Conservation (phyloP, 352 stramenopile species). For the Phytopythium sindhum region DNA sequence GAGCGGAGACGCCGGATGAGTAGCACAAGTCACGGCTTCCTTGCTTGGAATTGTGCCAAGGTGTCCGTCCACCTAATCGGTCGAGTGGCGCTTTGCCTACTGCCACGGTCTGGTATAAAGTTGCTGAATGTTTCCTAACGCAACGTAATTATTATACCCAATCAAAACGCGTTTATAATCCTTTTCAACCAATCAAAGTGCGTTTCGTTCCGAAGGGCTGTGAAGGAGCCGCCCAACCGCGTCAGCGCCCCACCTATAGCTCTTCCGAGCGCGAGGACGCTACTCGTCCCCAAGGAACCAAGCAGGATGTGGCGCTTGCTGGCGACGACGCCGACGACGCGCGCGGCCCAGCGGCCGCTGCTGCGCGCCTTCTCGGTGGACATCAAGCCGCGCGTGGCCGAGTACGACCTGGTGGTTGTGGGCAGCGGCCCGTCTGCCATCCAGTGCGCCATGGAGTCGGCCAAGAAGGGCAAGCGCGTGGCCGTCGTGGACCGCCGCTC, state of each 20-base stretch:
- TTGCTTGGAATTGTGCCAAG: too few relatives aligned
- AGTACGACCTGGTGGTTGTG: slow-evolving; percentile 87
- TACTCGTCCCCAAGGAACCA: too few relatives aligned
- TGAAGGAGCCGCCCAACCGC: background rate
- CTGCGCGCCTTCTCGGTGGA: slow-evolving; percentile 2
- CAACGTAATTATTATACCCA: background rate
- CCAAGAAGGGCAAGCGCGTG: slow-evolving; percentile 76
- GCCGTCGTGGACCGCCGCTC: slow-evolving; percentile 73
- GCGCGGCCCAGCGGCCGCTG: background rate
- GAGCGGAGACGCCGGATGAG: background rate
- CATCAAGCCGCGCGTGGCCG: slow-evolving; percentile 37
- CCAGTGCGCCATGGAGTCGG: slow-evolving; percentile 85
- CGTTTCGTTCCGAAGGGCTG: background rate
- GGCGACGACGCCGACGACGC: background rate
- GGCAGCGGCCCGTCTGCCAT: slow-evolving; percentile 81
- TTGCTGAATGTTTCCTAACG: background rate
- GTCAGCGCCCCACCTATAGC: background rate
- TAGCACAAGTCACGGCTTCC: too few relatives aligned
- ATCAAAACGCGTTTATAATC: background rate
- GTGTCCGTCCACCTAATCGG: background rate
- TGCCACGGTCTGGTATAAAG: background rate
- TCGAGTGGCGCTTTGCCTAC: background rate
- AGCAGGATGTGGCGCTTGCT: slow-evolving; percentile 1
- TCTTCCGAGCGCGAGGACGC: too few relatives aligned
- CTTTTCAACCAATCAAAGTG: background rate